Percentiles rank a stretch among this genome's conserved stretches.
These are phyloP conservation scores for Trypanosoma scelopori DNA, from an alignment of 208 protist species.

Conservation along the genomic window DNA sequence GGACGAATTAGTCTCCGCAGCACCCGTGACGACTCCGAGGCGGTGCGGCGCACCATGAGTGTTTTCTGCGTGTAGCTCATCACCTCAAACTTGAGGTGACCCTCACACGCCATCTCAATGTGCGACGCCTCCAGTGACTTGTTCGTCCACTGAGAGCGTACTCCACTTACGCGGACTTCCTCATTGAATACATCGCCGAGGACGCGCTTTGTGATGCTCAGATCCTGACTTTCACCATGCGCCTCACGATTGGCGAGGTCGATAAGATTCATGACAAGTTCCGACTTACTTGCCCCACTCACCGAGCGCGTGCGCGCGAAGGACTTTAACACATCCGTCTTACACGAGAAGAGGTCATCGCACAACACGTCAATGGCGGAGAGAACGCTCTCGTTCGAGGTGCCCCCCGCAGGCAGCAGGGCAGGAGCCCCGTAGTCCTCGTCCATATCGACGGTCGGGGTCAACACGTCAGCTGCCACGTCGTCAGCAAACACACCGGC, in stretches of 20 bases:
- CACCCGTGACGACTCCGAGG: conserved; percentile 54
- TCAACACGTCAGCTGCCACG: conserved; percentile 22
- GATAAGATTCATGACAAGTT: conserved; percentile 78
- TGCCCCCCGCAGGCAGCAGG: conserved; percentile 1
- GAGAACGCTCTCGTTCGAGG: conserved; percentile 49
- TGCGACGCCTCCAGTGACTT: conserved; percentile 87
- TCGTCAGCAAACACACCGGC: conserved; percentile 36
- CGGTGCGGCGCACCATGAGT: conserved; percentile 78
- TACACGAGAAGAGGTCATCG: conserved; percentile 88
- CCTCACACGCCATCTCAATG: conserved; percentile 80
- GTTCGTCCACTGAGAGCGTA: conserved; percentile 84
- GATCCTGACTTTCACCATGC: conserved; percentile 81
- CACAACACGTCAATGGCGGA: conserved; percentile 79
- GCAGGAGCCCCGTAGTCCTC: conserved; percentile 9
- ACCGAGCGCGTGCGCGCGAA: conserved; percentile 74
- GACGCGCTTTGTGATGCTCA: conserved; percentile 66
- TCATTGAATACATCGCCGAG: conserved; percentile 85
- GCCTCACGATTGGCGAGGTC: conserved; percentile 67
- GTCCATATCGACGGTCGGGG: conserved; percentile 28
- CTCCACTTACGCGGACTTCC: conserved; percentile 79
- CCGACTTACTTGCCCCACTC: conserved; percentile 46
- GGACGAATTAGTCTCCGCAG: conserved; percentile 68
- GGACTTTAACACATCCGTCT: conserved; percentile 73
- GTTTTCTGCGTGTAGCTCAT: conserved; percentile 80
- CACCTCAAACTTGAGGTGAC: conserved; percentile 69